Conservation (phyloP, 2,329 filamentous ascomycete genomes). For the Ceratocystis eucalypticola region DNA sequence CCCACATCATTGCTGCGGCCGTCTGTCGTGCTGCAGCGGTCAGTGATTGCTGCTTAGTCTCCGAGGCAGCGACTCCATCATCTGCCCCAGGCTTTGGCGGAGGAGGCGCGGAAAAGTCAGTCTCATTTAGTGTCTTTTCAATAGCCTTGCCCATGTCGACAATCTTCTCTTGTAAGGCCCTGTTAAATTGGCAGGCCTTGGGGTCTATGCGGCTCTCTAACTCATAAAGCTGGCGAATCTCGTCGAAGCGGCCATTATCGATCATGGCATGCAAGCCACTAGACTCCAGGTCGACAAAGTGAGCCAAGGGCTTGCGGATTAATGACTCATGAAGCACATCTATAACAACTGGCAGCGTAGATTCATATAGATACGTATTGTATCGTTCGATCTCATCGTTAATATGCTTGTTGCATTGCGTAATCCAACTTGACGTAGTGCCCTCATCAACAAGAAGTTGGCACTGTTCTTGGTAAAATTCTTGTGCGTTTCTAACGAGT, state of each 20-base stretch:
- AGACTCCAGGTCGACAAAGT: conserved; percentile 70
- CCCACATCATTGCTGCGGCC: conserved; percentile 81
- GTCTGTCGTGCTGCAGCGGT: conserved; percentile 61
- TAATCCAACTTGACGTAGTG: conserved; percentile 71
- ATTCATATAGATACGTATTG: conserved; percentile 61
- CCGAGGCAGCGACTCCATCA: conserved; percentile 28
- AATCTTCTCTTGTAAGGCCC: conserved; percentile 59
- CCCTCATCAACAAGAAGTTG: conserved; percentile 59
- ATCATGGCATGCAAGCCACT: conserved; percentile 84
- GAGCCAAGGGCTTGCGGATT: conserved; percentile 61
- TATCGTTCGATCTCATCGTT: conserved; percentile 73
- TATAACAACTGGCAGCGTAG: conserved; percentile 60
- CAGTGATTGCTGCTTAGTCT: conserved; percentile 20
- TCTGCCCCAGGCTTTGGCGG: conserved; percentile 26
- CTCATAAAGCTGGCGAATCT: conserved; percentile 67
- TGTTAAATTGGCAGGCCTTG: conserved; percentile 56
- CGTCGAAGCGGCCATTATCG: conserved; percentile 68
- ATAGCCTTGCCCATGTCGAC: conserved; percentile 71
- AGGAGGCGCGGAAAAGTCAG: conserved; percentile 34
- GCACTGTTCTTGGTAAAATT: conserved; percentile 67
- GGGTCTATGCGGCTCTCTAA: conserved; percentile 65
- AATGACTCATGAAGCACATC: conserved; percentile 68
- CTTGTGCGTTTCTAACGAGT: conserved; percentile 56
- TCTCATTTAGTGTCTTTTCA: conserved; percentile 51
- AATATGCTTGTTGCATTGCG: conserved; percentile 59